Evolutionary conservation across 164 flowering plant genomes (phyloP).

Genomic region (Chloranthus sessilifolius): DNA sequence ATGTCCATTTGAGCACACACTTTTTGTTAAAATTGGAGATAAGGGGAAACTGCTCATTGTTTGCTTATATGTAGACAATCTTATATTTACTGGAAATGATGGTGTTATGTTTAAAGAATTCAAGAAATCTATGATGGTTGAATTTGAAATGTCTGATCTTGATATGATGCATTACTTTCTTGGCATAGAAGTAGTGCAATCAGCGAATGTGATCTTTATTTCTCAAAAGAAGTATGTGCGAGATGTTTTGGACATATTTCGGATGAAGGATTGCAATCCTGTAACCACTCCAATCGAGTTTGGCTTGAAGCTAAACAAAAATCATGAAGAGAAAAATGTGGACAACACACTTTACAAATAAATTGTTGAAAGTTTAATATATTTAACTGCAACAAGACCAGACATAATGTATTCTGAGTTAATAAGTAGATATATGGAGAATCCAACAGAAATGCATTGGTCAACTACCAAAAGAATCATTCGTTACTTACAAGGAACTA

Average conservation of each 20-base stretch:
- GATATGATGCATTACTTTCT: constrained; percentile 10
- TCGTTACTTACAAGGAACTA: constrained; percentile 1
- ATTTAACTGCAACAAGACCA: constrained; percentile 5
- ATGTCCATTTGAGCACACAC: constrained; percentile 5
- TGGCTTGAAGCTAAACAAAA: neutral
- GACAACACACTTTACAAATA: neutral
- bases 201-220: constrained; percentile 2
- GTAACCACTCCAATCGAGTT: neutral
- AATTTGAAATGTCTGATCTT: constrained; percentile 8
- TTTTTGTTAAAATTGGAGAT: neutral
- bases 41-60: neutral
- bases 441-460: neutral
- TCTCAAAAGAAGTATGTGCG: constrained; percentile 3
- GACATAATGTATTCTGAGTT: neutral
- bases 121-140: constrained; percentile 5
- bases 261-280: constrained; percentile 4
- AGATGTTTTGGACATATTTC: constrained; percentile 4
- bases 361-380: neutral
- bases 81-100: constrained; percentile 10
- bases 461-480: neutral
- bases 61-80: constrained; percentile 8
- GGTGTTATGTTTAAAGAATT: neutral
- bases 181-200: constrained; percentile 10
- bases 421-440: constrained; percentile 1
- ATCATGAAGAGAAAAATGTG: neutral